Conservation (phyloP, 2,329 filamentous ascomycete genomes). For the Biscogniauxia mediterranea region DNA sequence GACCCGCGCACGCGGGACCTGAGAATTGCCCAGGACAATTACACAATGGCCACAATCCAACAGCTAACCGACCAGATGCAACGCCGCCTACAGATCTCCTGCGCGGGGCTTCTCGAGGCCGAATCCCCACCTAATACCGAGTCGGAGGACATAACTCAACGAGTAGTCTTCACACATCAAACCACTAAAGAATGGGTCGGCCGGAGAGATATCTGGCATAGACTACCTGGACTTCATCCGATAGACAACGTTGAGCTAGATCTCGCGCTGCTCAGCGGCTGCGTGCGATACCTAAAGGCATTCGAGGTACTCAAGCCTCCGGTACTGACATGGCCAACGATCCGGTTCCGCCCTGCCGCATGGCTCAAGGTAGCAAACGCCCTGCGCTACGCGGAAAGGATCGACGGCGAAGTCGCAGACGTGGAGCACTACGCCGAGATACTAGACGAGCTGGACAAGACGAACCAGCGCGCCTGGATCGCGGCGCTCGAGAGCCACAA, state of each 20-base stretch:
- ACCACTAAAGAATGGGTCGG: conserved; percentile 34
- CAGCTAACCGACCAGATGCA: conserved; percentile 28
- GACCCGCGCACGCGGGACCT: conserved; percentile 24
- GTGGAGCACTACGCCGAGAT: conserved; percentile 25
- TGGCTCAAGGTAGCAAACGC: conserved; percentile 33
- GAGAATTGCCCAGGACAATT: conserved; percentile 22
- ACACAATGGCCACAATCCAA: conserved; percentile 20
- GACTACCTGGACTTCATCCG: conserved; percentile 21
- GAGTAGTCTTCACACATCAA: conserved; percentile 33
- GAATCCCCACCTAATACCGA: conserved; percentile 24
- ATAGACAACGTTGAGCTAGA: conserved; percentile 26
- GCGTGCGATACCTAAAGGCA: conserved; percentile 29
- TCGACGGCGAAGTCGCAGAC: conserved; percentile 25
- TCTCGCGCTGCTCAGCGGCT: conserved; percentile 30
- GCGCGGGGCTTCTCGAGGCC: conserved; percentile 29
- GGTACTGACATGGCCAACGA: conserved; percentile 30
- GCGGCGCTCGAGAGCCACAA: conserved; percentile 27
- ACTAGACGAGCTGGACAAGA: conserved; percentile 30
- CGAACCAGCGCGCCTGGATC: conserved; percentile 30
- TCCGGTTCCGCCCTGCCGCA: conserved; percentile 31
- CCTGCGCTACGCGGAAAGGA: conserved; percentile 29
- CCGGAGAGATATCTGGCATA: conserved; percentile 31
- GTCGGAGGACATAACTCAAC: conserved; percentile 22
- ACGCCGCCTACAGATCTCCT: conserved; percentile 24
- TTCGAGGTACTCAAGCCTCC: conserved; percentile 27